A percentile compares a stretch with the other conserved stretches of the same genome.
Conservation (phyloP, 2,329 filamentous ascomycete species). For the Sordariomycetes sp. region DNA sequence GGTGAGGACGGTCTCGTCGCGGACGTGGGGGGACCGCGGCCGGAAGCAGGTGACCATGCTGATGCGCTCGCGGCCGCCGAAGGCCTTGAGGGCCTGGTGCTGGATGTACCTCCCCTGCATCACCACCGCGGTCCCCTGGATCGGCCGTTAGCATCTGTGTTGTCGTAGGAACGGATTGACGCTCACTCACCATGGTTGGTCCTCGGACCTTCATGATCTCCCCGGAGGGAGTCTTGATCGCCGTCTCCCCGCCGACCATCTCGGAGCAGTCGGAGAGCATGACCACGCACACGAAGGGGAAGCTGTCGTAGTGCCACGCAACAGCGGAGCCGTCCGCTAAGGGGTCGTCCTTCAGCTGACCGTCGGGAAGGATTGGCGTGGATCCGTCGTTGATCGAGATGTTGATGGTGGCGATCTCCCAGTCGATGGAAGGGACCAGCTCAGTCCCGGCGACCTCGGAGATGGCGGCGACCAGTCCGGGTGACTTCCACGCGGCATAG, state of each 20-base stretch:
- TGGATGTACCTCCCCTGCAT: constrained; percentile 58
- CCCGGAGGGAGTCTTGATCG: constrained; percentile 40
- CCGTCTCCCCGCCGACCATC: constrained; percentile 57
- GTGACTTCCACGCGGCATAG: constrained; percentile 36
- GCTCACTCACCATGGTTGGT: constrained; percentile 39
- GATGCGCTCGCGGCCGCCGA: constrained; percentile 50
- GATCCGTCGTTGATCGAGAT: constrained; percentile 36
- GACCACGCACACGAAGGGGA: constrained; percentile 59
- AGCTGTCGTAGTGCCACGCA: constrained; percentile 55
- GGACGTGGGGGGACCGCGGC: constrained; percentile 38
- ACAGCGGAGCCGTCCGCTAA: constrained; percentile 37
- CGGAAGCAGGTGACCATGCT: constrained; percentile 57
- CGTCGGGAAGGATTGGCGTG: no score
- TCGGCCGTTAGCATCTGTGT: constrained; percentile 9
- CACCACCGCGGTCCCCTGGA: constrained; percentile 51
- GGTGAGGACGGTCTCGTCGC: constrained; percentile 50
- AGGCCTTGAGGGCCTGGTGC: constrained; percentile 49
- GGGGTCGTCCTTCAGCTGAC: constrained; percentile 27
- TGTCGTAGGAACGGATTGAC: background rate
- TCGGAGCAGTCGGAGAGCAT: constrained; percentile 53
- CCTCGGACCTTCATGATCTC: constrained; percentile 47
- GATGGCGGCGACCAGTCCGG: constrained; percentile 31
- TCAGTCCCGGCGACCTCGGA: constrained; percentile 44
- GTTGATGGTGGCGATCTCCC: constrained; percentile 46
- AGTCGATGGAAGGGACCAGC: constrained; percentile 40